Conservation (phyloP, 176 grass and related monocot species). For the Oryza glumipatula region DNA sequence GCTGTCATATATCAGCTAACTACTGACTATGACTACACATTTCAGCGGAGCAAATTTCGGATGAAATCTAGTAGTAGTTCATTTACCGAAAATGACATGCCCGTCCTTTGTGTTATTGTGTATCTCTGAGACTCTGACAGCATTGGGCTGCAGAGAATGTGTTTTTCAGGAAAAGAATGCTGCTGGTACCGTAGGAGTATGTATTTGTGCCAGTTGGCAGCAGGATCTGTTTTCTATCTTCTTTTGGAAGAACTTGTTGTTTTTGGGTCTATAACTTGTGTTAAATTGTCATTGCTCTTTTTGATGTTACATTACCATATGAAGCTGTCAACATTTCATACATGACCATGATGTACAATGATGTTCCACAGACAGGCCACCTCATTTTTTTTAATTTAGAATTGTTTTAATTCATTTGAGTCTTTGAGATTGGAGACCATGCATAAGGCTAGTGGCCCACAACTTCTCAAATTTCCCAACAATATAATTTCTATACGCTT, state of each 20-base stretch:
- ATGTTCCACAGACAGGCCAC: not conserved
- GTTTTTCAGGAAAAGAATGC: too few relatives aligned
- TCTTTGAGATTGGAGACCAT: too few relatives aligned
- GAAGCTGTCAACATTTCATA: conserved; percentile 16
- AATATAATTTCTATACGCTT: too few relatives aligned
- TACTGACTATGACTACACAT: not conserved
- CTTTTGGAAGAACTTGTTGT: not conserved
- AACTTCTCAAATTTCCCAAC: too few relatives aligned
- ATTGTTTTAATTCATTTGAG: too few relatives aligned
- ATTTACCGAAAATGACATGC: not conserved
- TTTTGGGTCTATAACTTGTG: not conserved
- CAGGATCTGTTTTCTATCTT: not conserved
- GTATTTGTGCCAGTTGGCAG: not conserved
- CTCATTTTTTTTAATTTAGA: too few relatives aligned
- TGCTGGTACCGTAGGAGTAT: too few relatives aligned
- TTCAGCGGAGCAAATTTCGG: not conserved
- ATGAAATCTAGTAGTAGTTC: not conserved
- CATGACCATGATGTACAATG: not conserved
- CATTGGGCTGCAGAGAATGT: too few relatives aligned
- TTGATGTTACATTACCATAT: not conserved
- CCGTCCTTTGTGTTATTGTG: too few relatives aligned
- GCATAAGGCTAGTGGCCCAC: too few relatives aligned
- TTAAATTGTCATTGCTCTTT: not conserved
- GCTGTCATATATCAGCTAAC: not conserved
- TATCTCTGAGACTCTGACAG: too few relatives aligned